Evolutionary conservation across 495 filamentous ascomycete genomes (phyloP).

Genomic region (Hypoxylon crocopeplum): DNA sequence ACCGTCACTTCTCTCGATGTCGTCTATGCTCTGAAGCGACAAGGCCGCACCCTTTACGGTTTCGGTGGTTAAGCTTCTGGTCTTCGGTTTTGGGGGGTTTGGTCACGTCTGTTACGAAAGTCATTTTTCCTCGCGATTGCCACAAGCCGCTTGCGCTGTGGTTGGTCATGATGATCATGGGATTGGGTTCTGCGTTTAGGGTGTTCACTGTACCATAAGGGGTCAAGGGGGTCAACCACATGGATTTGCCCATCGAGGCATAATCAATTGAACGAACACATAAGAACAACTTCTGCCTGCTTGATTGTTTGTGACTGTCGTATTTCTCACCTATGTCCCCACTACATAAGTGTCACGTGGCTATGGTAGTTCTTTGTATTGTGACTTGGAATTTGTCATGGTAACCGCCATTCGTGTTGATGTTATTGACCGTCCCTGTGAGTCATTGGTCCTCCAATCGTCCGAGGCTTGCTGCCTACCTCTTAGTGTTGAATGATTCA

Average conservation of each 20-base stretch:
- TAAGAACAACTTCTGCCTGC: slow-evolving; percentile 4
- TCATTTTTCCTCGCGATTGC: slow-evolving; percentile 35
- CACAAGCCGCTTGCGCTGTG: slow-evolving; percentile 33
- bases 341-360: too few relatives aligned
- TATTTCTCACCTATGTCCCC: neutral
- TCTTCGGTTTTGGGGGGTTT: slow-evolving; percentile 25
- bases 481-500: too few relatives aligned
- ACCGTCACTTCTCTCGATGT: slow-evolving; percentile 95
- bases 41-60: slow-evolving; percentile 94
- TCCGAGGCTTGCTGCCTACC: too few relatives aligned
- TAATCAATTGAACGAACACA: slow-evolving; percentile 41
- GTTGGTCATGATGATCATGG: slow-evolving; percentile 47
- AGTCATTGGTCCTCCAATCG: too few relatives aligned
- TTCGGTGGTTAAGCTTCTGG: slow-evolving; percentile 84
- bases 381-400: too few relatives aligned
- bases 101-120: slow-evolving; percentile 44
- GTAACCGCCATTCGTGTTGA: too few relatives aligned
- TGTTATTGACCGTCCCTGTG: too few relatives aligned
- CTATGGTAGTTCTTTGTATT: too few relatives aligned
- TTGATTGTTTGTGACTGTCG: slow-evolving; percentile 10
- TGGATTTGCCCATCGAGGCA: slow-evolving; percentile 34
- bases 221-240: slow-evolving; percentile 29
- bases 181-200: slow-evolving; percentile 45
- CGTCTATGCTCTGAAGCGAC: slow-evolving; percentile 92
- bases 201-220: slow-evolving; percentile 50